Evolutionary conservation across 306 rosid genomes (phyloP).

Genomic region (Fagus sylvatica): DNA sequence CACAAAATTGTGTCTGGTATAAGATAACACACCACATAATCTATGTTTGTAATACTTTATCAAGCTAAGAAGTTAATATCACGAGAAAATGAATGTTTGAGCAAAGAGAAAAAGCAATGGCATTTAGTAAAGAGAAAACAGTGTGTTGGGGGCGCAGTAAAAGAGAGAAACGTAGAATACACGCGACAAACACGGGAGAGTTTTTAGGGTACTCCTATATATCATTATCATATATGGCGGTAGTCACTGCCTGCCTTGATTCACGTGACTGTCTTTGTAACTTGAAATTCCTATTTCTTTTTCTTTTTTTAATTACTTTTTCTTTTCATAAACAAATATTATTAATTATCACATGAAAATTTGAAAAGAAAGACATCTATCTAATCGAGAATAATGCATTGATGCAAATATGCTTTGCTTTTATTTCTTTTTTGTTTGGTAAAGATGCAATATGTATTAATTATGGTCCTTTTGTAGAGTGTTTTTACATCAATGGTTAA

Average conservation of each 20-base stretch:
- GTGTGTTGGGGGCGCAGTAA: neutral
- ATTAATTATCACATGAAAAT: neutral
- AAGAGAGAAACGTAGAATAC: slow-evolving; percentile 31
- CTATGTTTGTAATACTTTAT: too few relatives aligned
- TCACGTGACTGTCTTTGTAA: slow-evolving; percentile 37
- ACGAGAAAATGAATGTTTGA: neutral
- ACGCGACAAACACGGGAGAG: slow-evolving; percentile 48
- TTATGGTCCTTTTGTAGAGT: too few relatives aligned
- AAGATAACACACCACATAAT: too few relatives aligned
- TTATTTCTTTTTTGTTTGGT: neutral
- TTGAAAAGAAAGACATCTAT: slow-evolving; percentile 29
- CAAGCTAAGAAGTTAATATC: neutral
- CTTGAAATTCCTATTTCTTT: neutral
- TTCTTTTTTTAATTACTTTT: neutral
- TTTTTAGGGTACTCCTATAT: neutral
- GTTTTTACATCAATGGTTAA: too few relatives aligned
- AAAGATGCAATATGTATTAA: neutral
- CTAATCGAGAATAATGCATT: slow-evolving; percentile 12
- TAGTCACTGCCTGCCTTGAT: slow-evolving; percentile 19
- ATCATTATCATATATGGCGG: slow-evolving; percentile 12
- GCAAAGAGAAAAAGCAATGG: neutral
- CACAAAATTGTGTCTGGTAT: too few relatives aligned
- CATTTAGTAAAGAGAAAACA: neutral
- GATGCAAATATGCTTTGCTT: neutral
- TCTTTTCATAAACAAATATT: too few relatives aligned